phyloP scores from a whole-genome alignment of 306 rosid genomes.

The Fragaria ananassa region DNA sequence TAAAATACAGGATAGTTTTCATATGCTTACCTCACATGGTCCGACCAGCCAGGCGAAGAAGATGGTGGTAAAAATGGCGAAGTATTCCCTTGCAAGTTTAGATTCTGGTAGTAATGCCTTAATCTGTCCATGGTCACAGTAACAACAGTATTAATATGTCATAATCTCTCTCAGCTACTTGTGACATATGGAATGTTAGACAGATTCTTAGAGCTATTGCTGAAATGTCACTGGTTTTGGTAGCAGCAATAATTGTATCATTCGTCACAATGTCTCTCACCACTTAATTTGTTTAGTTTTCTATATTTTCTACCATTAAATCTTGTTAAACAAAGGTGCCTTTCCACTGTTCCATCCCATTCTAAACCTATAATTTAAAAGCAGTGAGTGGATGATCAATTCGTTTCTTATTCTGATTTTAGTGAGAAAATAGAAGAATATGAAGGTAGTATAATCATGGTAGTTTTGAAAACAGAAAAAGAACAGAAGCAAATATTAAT shows the following conservation, averaged over 20 bases:
- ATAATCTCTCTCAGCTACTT: background rate
- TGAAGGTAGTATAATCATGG: background rate
- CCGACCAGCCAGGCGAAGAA: slow-evolving; percentile 93
- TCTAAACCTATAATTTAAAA: background rate
- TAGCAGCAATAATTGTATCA: background rate
- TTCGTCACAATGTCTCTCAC: background rate
- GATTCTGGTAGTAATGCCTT: slow-evolving; percentile 57
- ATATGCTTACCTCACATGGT: slow-evolving; percentile 62
- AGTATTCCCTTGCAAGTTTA: slow-evolving; percentile 65
- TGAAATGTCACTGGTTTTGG: slow-evolving; percentile 4
- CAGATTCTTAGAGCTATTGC: background rate
- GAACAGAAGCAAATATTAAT: background rate
- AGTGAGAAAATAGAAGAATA: background rate
- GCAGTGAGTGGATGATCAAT: background rate
- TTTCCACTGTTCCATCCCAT: slow-evolving; percentile 1
- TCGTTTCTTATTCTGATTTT: background rate
- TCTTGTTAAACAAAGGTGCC: background rate
- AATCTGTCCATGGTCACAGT: slow-evolving; percentile 46
- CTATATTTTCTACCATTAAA: background rate
- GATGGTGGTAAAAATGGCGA: slow-evolving; percentile 67
- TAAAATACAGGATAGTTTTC: background rate
- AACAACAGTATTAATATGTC: background rate
- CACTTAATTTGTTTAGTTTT: background rate
- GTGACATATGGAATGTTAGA: background rate
- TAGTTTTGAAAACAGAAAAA: background rate